Evolutionary conservation across 306 rosid species (phyloP), one percentile per base, ranked within the genome.

Genomic region (Glycine latifolia): DNA sequence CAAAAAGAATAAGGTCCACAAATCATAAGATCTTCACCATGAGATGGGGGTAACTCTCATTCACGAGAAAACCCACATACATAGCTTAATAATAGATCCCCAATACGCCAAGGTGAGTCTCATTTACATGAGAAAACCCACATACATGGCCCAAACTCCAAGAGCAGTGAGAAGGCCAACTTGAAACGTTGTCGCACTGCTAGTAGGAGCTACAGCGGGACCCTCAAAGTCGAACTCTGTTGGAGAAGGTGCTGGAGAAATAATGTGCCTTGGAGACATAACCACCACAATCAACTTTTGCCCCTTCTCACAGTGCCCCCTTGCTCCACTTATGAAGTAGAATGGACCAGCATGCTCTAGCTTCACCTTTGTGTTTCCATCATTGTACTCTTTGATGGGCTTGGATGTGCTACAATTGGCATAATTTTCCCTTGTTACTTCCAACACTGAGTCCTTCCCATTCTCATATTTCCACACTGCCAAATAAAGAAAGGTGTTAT

Each of bases 121-220:
- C 67, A 79, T 68, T 68, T 16, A 68, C 52, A 89, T 80, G 83
- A 88, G 49, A 84, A 82, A 56, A 83, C 78, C 74, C 86, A 87
- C 79, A 74, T n/a, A 4, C 79, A 81, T 59, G 2, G 73, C 81
- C 53, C 89, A 79, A 1, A 92, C 9, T 31, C 90, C 94, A 12
- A 87, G 20, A n/a, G 70, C 89, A 16, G 76, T 73, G 41, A 83
- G 15, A 59, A 90, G 14, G 3, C 91, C 88, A 70, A 78, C 79
- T 77, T 70, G 48, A 75, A 90, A 73, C 63, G 67, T 79, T 2
- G 83, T 70, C 14, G 91, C 93, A n/a, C 43, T 52, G 83, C 99
- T 92, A 16, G 97, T 88, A 1, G 94, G 97, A 83, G 99, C 94
- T 80, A 87, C 88, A 5, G 99, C 98, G 0, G 99, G 94, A 55